Conservation (phyloP, 345 rosid genomes). For the Eucalyptus lansdowneana region DNA sequence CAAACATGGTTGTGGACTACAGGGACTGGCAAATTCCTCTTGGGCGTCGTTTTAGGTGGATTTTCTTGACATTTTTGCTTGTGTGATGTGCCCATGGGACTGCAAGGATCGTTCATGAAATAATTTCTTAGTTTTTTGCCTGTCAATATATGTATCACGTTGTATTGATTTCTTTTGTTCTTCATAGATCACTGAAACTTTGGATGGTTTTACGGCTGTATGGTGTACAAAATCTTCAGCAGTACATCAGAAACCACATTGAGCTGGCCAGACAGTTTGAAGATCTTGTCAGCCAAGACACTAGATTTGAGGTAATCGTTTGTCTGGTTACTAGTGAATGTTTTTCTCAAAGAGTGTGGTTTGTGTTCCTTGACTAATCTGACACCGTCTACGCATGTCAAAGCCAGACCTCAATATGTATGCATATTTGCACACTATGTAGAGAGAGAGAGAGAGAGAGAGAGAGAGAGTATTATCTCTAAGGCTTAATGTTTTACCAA, state of each 20-base stretch:
- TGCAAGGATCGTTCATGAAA: not conserved
- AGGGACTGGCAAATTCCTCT: constrained; percentile 98
- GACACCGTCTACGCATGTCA: not conserved
- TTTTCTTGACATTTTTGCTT: not conserved
- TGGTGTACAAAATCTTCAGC: constrained; percentile 57
- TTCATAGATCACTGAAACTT: constrained; percentile 76
- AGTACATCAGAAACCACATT: constrained; percentile 72
- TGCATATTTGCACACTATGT: not conserved
- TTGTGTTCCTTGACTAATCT: not conserved
- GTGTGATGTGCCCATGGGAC: not conserved
- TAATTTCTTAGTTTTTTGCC: not conserved
- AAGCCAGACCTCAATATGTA: not conserved
- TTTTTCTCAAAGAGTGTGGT: not conserved
- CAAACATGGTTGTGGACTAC: constrained; percentile 84
- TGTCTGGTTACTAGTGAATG: not conserved
- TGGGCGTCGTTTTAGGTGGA: constrained; percentile 87
- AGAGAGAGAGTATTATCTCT: not conserved
- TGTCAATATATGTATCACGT: no score
- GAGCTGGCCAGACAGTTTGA: constrained; percentile 62
- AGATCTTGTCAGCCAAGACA: constrained; percentile 42
- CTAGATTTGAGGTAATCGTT: constrained; percentile 72
- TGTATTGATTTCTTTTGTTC: not conserved
- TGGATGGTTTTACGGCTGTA: constrained; percentile 90
- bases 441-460: not conserved
- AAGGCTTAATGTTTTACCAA: not conserved